phyloP scores from a whole-genome alignment of 2,329 filamentous ascomycete species.

The Aureobasidium sp. region DNA sequence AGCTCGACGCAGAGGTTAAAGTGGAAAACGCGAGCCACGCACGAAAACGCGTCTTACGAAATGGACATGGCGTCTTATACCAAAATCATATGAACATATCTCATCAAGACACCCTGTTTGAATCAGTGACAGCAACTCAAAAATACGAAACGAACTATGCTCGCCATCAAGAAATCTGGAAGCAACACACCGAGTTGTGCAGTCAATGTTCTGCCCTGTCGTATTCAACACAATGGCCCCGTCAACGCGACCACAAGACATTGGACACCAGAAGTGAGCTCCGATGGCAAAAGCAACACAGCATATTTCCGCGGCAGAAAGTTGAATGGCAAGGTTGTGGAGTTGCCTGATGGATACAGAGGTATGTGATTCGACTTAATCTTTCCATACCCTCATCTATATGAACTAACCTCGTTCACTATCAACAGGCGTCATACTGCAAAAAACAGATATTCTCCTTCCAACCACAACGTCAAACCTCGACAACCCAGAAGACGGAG shows the following conservation, averaged over 20 bases:
- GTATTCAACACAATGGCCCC: slow-evolving; percentile 68
- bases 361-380: too few species aligned
- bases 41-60: not conserved
- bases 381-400: too few species aligned
- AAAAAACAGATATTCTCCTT: slow-evolving; percentile 20
- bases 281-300: slow-evolving; percentile 18
- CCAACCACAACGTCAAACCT: not conserved
- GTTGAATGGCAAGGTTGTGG: slow-evolving; percentile 58
- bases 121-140: too few species aligned
- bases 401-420: too few species aligned
- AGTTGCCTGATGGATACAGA: slow-evolving; percentile 62
- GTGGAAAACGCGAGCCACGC: not conserved
- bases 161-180: slow-evolving; percentile 31
- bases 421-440: slow-evolving; percentile 17
- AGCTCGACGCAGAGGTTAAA: not conserved
- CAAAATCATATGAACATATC: not conserved
- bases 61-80: too few species aligned
- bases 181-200: slow-evolving; percentile 28
- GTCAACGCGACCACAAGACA: slow-evolving; percentile 56
- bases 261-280: slow-evolving; percentile 51
- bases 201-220: slow-evolving; percentile 71
- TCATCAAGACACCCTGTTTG: too few species aligned
- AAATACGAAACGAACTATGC: slow-evolving; percentile 26
- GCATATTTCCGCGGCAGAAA: slow-evolving; percentile 75
- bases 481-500: slow-evolving; percentile 9